phyloP scores from a whole-genome alignment of 2,329 filamentous ascomycete species.

The Lachnellula subtilissima region DNA sequence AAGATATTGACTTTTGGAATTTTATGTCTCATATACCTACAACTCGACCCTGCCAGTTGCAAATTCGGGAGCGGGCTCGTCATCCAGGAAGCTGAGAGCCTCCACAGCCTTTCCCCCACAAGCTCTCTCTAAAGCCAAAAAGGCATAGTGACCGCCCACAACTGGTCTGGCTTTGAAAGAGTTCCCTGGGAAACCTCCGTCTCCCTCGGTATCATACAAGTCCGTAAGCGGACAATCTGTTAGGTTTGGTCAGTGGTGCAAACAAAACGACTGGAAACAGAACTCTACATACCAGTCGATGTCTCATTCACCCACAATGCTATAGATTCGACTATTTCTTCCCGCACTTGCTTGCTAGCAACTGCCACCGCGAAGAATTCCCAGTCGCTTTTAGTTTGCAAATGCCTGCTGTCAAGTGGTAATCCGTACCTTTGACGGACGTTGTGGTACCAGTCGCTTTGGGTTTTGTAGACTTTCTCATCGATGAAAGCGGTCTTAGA shows the following conservation, averaged over 20 bases:
- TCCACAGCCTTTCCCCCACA: slow-evolving; percentile 65
- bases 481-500: slow-evolving; percentile 59
- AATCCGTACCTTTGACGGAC: slow-evolving; percentile 79
- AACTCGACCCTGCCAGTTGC: slow-evolving; percentile 12
- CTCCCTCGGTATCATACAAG: slow-evolving; percentile 74
- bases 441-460: slow-evolving; percentile 74
- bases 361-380: slow-evolving; percentile 84
- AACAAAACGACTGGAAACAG: not conserved
- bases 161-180: slow-evolving; percentile 79
- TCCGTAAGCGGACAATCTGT: slow-evolving; percentile 72
- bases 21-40: slow-evolving; percentile 6
- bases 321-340: slow-evolving; percentile 68
- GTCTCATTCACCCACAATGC: slow-evolving; percentile 84
- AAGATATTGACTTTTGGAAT: not conserved
- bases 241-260: slow-evolving; percentile 13
- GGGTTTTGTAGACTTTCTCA: slow-evolving; percentile 68
- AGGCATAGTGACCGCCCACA: slow-evolving; percentile 80
- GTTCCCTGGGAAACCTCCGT: slow-evolving; percentile 68
- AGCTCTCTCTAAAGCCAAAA: slow-evolving; percentile 73
- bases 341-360: slow-evolving; percentile 60
- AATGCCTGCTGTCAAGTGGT: slow-evolving; percentile 73
- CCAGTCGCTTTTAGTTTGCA: slow-evolving; percentile 89
- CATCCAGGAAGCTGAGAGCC: slow-evolving; percentile 48
- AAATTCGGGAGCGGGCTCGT: slow-evolving; percentile 21
- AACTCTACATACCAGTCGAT: slow-evolving; percentile 46